Evolutionary conservation across 2,329 filamentous ascomycete genomes (phyloP), one percentile per base, ranked within the genome.

Genomic region (Dendrostoma leiphaemia): DNA sequence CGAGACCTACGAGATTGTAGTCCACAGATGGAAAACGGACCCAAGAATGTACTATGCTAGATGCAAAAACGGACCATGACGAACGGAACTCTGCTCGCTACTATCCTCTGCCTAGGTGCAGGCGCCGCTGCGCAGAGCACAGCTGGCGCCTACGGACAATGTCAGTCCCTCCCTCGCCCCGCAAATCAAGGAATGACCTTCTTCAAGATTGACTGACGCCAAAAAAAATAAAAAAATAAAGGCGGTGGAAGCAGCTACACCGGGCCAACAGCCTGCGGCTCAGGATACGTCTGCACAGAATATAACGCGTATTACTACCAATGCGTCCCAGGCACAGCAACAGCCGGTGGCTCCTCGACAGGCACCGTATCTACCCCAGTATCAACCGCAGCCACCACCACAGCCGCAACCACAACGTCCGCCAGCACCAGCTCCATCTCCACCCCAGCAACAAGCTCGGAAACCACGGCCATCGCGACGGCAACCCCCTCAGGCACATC

Each of bases 251-350:
- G 52, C 48, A 47, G 56, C 44, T 60, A 51, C 28, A 45, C 44
- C 10, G 58, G 58, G 8, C 52, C 61, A 6, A 57, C 53, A 8
- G 50, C 31, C 15, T 64, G 62, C 47, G 54, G 54, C 7, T 53
- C 57, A 4, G 60, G 59, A 24, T 62, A 62, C 17, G 40, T 29
- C n/a, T 64, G 62, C 44, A 63, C 56, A 1, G 58, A 48, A 4
- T 58, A 61, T 41, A 64, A 64, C 17, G 19, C 34, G 3, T 58
- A 58, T 28, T 58, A 56, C 44, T 40, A 50, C 28, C 56, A 58
- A 38, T 58, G 56, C 19, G 37, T 50, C 31, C 56, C 56, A 6
- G 56, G 28, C 29, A 43, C 49, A 12, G 26, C 45, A 7, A 37
- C 46, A 19, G 26, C 29, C 21, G 15, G 10, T 8, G 15, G 13